Conservation (phyloP, 306 rosid species). For the Abrus precatorius region DNA sequence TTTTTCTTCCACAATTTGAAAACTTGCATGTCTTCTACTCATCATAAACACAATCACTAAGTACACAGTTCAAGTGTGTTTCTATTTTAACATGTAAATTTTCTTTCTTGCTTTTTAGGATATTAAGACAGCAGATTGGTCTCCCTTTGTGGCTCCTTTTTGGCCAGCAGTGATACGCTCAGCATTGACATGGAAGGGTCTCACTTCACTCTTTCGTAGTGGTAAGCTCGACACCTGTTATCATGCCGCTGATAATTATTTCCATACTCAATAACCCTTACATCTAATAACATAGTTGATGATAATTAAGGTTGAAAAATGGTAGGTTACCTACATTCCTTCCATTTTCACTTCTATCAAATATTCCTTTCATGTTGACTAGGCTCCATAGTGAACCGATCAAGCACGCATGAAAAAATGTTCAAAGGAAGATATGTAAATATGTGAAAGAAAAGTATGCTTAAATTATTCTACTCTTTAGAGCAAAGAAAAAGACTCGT, state of each 20-base stretch:
- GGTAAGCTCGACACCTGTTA: conserved; percentile 57
- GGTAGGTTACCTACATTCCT: background rate
- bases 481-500: background rate
- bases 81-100: background rate
- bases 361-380: background rate
- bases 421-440: background rate
- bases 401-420: background rate
- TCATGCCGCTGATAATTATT: background rate
- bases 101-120: conserved; percentile 57
- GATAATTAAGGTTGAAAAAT: background rate
- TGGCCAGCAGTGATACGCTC: conserved; percentile 98
- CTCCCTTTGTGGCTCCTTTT: conserved; percentile 82
- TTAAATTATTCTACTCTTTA: background rate
- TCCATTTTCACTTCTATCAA: background rate
- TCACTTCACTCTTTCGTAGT: conserved; percentile 70
- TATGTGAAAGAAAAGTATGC: background rate
- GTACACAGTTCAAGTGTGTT: background rate
- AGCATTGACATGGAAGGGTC: conserved; percentile 82
- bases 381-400: background rate
- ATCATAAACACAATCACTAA: background rate
- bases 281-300: background rate
- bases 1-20: too few relatives aligned
- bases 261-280: background rate
- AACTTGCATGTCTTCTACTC: background rate
- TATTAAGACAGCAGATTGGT: conserved; percentile 87